Evolutionary conservation across 345 rosid genomes (phyloP), one percentile per base, ranked within the genome.

Genomic region (Corymbia maculata): DNA sequence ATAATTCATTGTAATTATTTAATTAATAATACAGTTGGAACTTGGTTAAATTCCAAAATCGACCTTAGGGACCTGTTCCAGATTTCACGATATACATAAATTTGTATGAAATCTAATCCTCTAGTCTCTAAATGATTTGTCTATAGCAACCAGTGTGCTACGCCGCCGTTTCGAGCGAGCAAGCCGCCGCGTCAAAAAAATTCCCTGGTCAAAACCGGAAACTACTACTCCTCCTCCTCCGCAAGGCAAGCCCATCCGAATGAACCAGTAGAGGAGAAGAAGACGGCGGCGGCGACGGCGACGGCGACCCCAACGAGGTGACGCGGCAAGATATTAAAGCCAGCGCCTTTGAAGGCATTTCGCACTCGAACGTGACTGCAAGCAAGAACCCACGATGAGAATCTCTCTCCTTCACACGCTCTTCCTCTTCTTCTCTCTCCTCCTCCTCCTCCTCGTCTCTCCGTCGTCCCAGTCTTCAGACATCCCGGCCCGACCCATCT

Each of bases 401-500:
- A 6, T 64, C 30, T 4, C 9, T 50, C 26, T 88, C 30, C 1
- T 51, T 36, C 1, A 59, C 66, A 28, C 4, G 61, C 61, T 55
- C 24, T 55, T 55, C 61, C 61, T 55, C 61, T 30, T 61, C 68
- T 61, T 12, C 68, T 28, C 68, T 1, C 79, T 86, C 68, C n/a
- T 59, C 84, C n/a, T 55, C 47, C 45, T 51, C 16, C 10, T 85
- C 86, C 42, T 52, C 17, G 4, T 61, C 57, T 36, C 24, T 6
- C 87, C 70, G 91, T 64, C 16, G 88, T 89, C 85, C 87, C 90
- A 87, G 28, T 59, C 84, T 22, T 55, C 88, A 90, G 61, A 22
- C 61, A 47, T 42, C 79, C 93, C 9, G 85, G n/a, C 30, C 86
- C 87, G 64, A 88, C 89, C 15, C 86, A 91, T 11, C 96, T 94